A percentile compares a stretch with the other conserved stretches of the same genome.
These are phyloP conservation scores for Prunus dulcis DNA, from an alignment of 306 rosid genomes.

Conservation along the genomic window DNA sequence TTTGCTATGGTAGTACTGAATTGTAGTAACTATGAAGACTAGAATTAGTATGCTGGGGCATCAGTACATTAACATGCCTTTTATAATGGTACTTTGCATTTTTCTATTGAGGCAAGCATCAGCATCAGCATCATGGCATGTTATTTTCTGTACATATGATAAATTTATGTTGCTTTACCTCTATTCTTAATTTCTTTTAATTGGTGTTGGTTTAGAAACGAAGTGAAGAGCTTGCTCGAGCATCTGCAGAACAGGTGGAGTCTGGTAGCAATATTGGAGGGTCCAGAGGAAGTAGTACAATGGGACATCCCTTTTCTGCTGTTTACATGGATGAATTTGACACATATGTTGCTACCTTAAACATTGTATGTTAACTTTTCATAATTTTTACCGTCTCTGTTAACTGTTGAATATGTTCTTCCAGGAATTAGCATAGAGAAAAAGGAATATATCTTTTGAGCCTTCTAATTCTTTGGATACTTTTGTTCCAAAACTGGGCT, in stretches of 20 bases:
- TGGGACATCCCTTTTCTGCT: slow-evolving; percentile 46
- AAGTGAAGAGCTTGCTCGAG: slow-evolving; percentile 61
- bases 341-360: slow-evolving; percentile 54
- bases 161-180: slow-evolving; percentile 6
- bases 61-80: neutral
- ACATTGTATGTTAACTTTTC: slow-evolving; percentile 1
- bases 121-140: slow-evolving; percentile 6
- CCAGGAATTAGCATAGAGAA: neutral
- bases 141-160: neutral
- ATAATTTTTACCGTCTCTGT: neutral
- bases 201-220: slow-evolving; percentile 55
- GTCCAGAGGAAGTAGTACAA: slow-evolving; percentile 58
- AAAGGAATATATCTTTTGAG: neutral
- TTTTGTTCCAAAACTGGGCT: slow-evolving; percentile 5
- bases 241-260: slow-evolving; percentile 70
- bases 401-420: neutral
- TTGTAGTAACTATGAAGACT: neutral
- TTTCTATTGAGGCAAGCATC: neutral
- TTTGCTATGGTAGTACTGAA: neutral
- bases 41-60: neutral
- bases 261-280: slow-evolving; percentile 53
- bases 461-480: slow-evolving; percentile 5
- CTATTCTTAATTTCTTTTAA: slow-evolving; percentile 24
- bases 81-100: neutral
- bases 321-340: slow-evolving; percentile 77